Percentiles rank a stretch among this genome's conserved stretches.
Conservation (phyloP, 768 basidiomycete genomes). For the Suillus subalutaceus region DNA sequence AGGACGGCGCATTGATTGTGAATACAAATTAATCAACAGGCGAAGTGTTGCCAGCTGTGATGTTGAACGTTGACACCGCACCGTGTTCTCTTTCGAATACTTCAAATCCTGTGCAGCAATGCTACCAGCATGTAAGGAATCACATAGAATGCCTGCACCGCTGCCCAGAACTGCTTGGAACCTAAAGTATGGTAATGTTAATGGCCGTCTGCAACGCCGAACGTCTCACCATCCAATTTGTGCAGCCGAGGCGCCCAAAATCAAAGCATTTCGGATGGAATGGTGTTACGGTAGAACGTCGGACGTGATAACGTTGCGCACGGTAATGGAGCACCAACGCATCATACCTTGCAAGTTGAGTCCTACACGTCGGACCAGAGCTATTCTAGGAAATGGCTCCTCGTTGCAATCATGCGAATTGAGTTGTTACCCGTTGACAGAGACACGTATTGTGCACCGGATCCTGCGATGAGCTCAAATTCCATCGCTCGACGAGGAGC, state of each 20-base stretch:
- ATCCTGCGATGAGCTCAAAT: not conserved
- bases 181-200: not conserved
- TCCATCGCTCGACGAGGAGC: not conserved
- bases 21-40: not conserved
- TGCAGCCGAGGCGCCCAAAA: not conserved
- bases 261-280: no score
- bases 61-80: not conserved
- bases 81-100: not conserved
- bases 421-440: not conserved
- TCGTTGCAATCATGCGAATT: slow-evolving; percentile 9
- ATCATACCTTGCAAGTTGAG: not conserved
- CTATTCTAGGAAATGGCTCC: slow-evolving; percentile 3
- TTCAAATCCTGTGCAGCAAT: not conserved
- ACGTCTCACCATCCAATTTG: not conserved
- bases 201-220: not conserved
- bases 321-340: not conserved
- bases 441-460: not conserved
- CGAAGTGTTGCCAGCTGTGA: not conserved
- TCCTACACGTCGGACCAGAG: not conserved
- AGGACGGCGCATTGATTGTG: not conserved
- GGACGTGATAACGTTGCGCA: not conserved
- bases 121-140: not conserved
- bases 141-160: not conserved
- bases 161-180: not conserved
- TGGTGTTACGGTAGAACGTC: not conserved